Evolutionary conservation across 805 yeast genomes (phyloP).

Genomic region (Nakazawaea pomicola): DNA sequence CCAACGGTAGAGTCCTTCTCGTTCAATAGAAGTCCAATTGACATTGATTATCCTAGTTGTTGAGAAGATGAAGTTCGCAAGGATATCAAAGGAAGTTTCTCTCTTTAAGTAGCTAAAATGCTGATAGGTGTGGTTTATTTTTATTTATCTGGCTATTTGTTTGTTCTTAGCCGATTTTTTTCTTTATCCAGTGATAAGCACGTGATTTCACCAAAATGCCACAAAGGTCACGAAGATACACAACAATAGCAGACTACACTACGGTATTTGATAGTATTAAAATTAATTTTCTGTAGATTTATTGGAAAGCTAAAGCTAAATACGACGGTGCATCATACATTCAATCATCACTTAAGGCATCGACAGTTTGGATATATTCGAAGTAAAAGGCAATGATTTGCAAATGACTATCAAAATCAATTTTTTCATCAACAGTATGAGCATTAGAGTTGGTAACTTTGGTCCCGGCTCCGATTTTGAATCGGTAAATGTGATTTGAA

Average conservation of each 20-base stretch:
- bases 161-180: neutral
- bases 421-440: slow-evolving; percentile 65
- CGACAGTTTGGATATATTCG: slow-evolving; percentile 43
- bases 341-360: slow-evolving; percentile 17
- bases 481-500: slow-evolving; percentile 55
- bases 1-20: neutral
- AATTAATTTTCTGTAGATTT: too few species aligned
- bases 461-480: slow-evolving; percentile 39
- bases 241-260: too few species aligned
- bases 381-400: slow-evolving; percentile 52
- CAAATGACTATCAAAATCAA: slow-evolving; percentile 50
- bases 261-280: too few species aligned
- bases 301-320: too few species aligned
- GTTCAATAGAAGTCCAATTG: neutral
- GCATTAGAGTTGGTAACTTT: slow-evolving; percentile 29
- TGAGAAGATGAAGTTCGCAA: too few species aligned
- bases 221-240: too few species aligned
- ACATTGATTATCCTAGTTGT: too few species aligned
- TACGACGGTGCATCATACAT: too few species aligned
- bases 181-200: neutral
- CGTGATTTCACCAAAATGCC: too few species aligned
- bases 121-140: too few species aligned
- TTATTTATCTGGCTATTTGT: neutral
- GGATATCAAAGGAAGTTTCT: too few species aligned
- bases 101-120: too few species aligned